Percentiles rank a stretch among this genome's conserved stretches.
Conservation (phyloP, 805 yeast species). For the Zygosaccharomyces lentus region DNA sequence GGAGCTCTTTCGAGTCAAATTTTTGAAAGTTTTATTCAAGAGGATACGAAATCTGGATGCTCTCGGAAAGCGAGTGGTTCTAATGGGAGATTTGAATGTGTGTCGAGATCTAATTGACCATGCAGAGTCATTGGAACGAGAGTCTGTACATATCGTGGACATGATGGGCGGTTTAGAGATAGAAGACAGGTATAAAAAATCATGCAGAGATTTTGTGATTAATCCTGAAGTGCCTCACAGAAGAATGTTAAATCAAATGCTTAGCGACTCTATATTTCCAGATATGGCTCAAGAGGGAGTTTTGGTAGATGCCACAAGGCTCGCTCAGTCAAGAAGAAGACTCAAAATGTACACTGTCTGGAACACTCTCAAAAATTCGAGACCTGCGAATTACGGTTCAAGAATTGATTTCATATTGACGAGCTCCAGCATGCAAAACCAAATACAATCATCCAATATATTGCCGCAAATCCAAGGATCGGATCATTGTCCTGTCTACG, state of each 20-base stretch:
- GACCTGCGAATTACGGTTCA: slow-evolving; percentile 84
- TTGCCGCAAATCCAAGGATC: slow-evolving; percentile 75
- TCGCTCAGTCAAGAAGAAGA: slow-evolving; percentile 47
- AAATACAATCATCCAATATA: slow-evolving; percentile 44
- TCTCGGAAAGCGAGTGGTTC: slow-evolving; percentile 61
- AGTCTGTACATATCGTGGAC: slow-evolving; percentile 30
- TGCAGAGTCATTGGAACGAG: slow-evolving; percentile 54
- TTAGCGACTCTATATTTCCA: slow-evolving; percentile 34
- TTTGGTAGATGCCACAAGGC: slow-evolving; percentile 57
- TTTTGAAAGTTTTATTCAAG: slow-evolving; percentile 53
- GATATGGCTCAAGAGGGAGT: slow-evolving; percentile 40
- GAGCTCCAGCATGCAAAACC: slow-evolving; percentile 37
- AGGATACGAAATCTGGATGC: slow-evolving; percentile 55
- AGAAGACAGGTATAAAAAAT: slow-evolving; percentile 19
- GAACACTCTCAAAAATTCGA: slow-evolving; percentile 72
- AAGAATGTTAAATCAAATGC: slow-evolving; percentile 43
- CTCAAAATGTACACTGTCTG: slow-evolving; percentile 82
- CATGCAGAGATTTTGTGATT: slow-evolving; percentile 37
- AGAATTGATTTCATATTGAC: slow-evolving; percentile 74
- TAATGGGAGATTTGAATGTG: slow-evolving; percentile 89
- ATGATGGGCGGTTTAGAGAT: slow-evolving; percentile 39
- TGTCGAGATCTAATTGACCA: slow-evolving; percentile 76
- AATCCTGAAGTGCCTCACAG: slow-evolving; percentile 41
- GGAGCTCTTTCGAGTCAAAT: slow-evolving; percentile 52
- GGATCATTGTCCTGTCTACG: slow-evolving; percentile 88